Base-by-base conservation (phyloP, 202 grass and related monocot species). In the Digitaria exilis region DNA sequence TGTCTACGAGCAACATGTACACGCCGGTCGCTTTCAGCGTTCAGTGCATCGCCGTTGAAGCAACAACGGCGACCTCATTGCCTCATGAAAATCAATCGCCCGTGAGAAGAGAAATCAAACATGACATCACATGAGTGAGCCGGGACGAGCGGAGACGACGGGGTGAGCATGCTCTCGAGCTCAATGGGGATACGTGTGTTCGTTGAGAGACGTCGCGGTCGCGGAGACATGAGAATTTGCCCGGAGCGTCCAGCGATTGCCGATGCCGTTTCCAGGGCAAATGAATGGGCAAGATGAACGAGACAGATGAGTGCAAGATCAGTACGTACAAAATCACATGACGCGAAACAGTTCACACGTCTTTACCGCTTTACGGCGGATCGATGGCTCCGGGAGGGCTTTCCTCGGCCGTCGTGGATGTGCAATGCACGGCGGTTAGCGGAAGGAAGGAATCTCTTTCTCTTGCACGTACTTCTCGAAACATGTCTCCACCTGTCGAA, bases 401-500 rank as follows among this genome's bases (percentile, higher is more conserved):
- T 84, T 85, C 61, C 54, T 52, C 28, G 46, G 45, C 46, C 28
- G 46, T 13, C 28, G 70, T 19, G 60, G 60, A 46, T 70, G 15
- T 29, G 42, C 66, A 5, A 19, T 49, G 25, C 68, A n/a, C 24
- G 16, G 4, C 2, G 22, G 18, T 51, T 10, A 5, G 41, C 1
- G 35, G 52, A 81, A 31, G 67, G 1, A 72, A 82, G 22, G 55
- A 82, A 72, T 82, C 80, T 37, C 35, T 82, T 29, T 82, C 80
- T 37, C 35, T 82, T 29, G 65, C 75, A 29, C 74, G 44, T 52
- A 31, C 35, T 75, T 74, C 25, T 45, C 7, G 50, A 73, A 24
- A 74, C 48, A 54, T 46, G 69, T 37, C 46, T 74, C 76, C 69
- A 65, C 43, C 35, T 46, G 84, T 37, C 69, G 28, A 24, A 28